phyloP scores from a whole-genome alignment of 208 protist genomes.

The Acanthamoeba culbertsoni region DNA sequence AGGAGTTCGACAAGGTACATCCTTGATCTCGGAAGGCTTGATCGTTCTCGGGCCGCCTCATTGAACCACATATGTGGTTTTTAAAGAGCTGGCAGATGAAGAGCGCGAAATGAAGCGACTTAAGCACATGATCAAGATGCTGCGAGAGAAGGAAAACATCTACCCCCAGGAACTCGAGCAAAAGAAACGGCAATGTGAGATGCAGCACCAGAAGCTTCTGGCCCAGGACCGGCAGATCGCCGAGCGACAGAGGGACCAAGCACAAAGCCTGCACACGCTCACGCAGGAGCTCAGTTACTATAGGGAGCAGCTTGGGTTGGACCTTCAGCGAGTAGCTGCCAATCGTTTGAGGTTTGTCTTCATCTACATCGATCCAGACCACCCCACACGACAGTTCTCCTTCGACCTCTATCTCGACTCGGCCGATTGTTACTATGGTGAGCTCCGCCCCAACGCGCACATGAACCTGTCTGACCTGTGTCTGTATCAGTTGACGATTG shows the following conservation, averaged over 20 bases:
- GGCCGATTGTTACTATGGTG: neutral
- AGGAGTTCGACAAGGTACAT: neutral
- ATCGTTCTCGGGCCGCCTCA: no score
- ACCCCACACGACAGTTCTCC: neutral
- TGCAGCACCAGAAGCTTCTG: neutral
- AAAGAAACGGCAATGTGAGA: neutral
- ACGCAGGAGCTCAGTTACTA: neutral
- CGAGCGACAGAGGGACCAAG: neutral
- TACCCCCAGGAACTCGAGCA: neutral
- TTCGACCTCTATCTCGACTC: slow-evolving; percentile 8
- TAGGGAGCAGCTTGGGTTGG: neutral
- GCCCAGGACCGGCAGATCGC: neutral
- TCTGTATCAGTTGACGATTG: neutral
- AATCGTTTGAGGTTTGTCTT: slow-evolving; percentile 7
- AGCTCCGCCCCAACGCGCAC: neutral
- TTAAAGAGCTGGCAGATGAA: neutral
- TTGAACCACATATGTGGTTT: no score
- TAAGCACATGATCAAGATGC: neutral
- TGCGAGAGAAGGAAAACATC: slow-evolving; percentile 6
- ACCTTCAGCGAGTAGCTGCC: neutral
- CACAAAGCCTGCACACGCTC: neutral
- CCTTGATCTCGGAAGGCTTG: no score
- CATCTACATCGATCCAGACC: neutral
- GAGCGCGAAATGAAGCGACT: slow-evolving; percentile 1
- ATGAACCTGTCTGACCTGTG: neutral